Base-by-base conservation (phyloP, 2,329 filamentous ascomycete genomes). In the Aspergillus jensenii region DNA sequence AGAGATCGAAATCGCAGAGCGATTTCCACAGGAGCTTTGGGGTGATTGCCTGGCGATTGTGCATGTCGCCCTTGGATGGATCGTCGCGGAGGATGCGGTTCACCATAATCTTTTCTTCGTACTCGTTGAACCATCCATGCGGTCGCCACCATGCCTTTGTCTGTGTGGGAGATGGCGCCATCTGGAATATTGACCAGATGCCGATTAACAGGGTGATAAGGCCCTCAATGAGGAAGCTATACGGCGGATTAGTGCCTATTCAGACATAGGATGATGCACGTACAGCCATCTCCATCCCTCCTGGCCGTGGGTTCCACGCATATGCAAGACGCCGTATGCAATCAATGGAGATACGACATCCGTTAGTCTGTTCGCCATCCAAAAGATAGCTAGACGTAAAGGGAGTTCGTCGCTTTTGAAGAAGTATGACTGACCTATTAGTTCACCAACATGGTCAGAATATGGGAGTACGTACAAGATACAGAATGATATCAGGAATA, bases 121-220 rank as follows among this genome's bases (percentile, higher is more conserved):
- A 79, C 45, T 86, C 82, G 3, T 66, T 82, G 68, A 88, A 88
- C 82, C 84, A 88, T 1, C 85, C 86, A 53, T 82, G 81, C 11
- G 83, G 83, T 11, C 84, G 79, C 64, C 61, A 84, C 81, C 82
- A 84, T 46, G 77, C 81, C 43, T 76, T 78, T 0, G 84, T 87
- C 58, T 79, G 76, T 0, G 66, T 70, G 2, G 71, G 71, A 2
- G 66, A 62, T 1, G 72, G 68, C 0, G 77, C 72, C 60, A 82
- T 72, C 8, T 44, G 52, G 19, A 79, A 74, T 17, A 79, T 68
- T 54, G 71, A 80, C 2, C 76, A 59, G 3, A 78, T 49, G 3
- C 79, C 79, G 12, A 81, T 75, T 4, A 76, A 52, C 0, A 77
- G 58, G 5, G 76, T 81, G 48, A 81, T 63, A 11, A 74, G 58